Percentiles rank a stretch among this genome's conserved stretches.
These are phyloP conservation scores for Diplocarpon rosae DNA, from an alignment of 2,329 filamentous ascomycete species.

Conservation along the genomic window DNA sequence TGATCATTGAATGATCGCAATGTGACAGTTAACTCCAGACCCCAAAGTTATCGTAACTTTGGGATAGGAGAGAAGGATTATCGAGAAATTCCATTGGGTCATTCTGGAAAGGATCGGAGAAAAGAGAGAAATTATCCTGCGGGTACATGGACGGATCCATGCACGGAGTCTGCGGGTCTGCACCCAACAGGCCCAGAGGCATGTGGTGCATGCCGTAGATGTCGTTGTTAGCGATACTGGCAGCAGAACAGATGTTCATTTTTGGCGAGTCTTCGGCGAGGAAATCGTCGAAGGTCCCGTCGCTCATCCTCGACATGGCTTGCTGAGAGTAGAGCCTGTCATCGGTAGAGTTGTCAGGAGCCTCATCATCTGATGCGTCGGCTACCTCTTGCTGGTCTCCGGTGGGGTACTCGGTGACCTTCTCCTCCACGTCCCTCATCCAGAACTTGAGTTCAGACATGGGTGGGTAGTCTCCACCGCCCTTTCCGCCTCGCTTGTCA, in stretches of 20 bases:
- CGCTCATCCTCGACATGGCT: slow-evolving; percentile 19
- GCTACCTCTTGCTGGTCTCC: slow-evolving; percentile 28
- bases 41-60: slow-evolving; percentile 9
- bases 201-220: slow-evolving; percentile 12
- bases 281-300: slow-evolving; percentile 11
- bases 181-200: slow-evolving; percentile 11
- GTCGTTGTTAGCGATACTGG: slow-evolving; percentile 7
- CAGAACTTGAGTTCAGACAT: slow-evolving; percentile 47
- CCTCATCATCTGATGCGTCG: slow-evolving; percentile 28
- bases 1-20: slow-evolving; percentile 2
- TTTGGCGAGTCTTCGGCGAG: slow-evolving; percentile 4
- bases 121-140: slow-evolving; percentile 17
- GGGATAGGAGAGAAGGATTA: slow-evolving; percentile 13
- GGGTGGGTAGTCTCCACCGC: slow-evolving; percentile 42
- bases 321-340: slow-evolving; percentile 1
- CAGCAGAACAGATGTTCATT: slow-evolving; percentile 8
- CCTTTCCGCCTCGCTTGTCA: slow-evolving; percentile 44
- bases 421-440: slow-evolving; percentile 42
- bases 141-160: slow-evolving; percentile 20
- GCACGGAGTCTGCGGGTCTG: slow-evolving; percentile 10
- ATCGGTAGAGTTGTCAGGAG: slow-evolving; percentile 18
- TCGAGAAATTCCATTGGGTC: slow-evolving; percentile 17
- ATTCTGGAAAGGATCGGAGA: slow-evolving; percentile 14
- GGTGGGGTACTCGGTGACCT: slow-evolving; percentile 19
- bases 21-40: slow-evolving; percentile 3